Base-by-base conservation (phyloP, 805 yeast species). In the Kazachstania kunashirensis region DNA sequence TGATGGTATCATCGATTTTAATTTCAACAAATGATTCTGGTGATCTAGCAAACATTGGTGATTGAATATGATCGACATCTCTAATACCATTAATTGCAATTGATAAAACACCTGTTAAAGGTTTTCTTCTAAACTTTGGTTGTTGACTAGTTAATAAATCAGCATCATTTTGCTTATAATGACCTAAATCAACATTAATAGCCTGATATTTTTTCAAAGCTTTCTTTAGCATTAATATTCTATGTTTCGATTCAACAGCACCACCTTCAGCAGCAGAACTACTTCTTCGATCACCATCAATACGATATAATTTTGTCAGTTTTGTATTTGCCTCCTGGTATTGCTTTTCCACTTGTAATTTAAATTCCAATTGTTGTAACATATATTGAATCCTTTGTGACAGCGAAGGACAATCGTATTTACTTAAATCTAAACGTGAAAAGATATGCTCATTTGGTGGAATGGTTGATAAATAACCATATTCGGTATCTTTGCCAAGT, bases 321-420 rank as follows among this genome's bases (percentile, higher is more conserved):
- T 89, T 92, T 45, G 84, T 94, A 47, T 86, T 86, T 5, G 96
- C 97, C 46, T 79, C 89, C 50, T 79, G 78, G 61, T 89, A 92
- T 61, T 92, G 95, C 49, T 84, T 77, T 58, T 92, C 99, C 26
- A 89, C 94, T 53, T 89, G 92, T 31, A 89, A 69, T 61, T 92
- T 92, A 59, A 89, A 86, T 55, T 88, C 95, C 41, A 92, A 68
- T 59, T 86, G 94, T 62, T 88, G 96, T 38, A 89, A 71, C 97
- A 92, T 88, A 50, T 84, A 79, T 61, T 85, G 96, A 52, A 92
- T 92, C 44, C 92, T 75, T 50, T 92, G 96, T 9, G 96, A 96
- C 47, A 92, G 65, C 0, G 94, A 84, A 0, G 96, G 96, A 49
- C 95, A 84, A 51, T 92, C 96, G 53, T 85, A 86, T 50, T 86